Evolutionary conservation across 1,284 basidiomycete species (phyloP).

Genomic region (Earliella scabrosa): DNA sequence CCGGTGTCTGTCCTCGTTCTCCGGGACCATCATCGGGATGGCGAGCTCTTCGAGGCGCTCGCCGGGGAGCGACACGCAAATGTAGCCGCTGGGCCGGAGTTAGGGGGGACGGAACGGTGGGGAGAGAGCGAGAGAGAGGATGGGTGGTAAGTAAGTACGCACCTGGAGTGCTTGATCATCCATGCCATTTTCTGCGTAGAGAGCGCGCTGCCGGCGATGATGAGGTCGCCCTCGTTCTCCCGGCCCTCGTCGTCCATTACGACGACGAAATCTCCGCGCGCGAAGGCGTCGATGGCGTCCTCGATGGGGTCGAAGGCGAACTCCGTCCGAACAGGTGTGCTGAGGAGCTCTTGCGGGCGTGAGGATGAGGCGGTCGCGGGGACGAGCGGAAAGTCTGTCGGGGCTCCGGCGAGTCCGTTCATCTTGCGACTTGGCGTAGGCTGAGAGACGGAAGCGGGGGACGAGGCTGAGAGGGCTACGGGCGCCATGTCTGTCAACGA

Average conservation of each 20-base stretch:
- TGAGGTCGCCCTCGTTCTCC: constrained; percentile 95
- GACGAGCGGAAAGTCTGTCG: constrained; percentile 21
- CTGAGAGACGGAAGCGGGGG: constrained; percentile 11
- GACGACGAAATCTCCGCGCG: constrained; percentile 86
- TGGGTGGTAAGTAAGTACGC: constrained; percentile 38
- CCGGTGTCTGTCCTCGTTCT: constrained; percentile 90
- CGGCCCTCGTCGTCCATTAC: constrained; percentile 95
- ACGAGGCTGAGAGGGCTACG: constrained; percentile 4
- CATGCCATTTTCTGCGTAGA: constrained; percentile 99
- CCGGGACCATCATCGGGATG: constrained; percentile 92
- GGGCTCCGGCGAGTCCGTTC: constrained; percentile 9
- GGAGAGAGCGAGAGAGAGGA: background rate
- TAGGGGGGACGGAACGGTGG: background rate
- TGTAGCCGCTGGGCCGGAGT: constrained; percentile 75
- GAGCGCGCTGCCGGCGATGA: constrained; percentile 81
- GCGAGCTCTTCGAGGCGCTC: constrained; percentile 80
- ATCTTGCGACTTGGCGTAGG: constrained; percentile 13
- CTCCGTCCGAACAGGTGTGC: constrained; percentile 28
- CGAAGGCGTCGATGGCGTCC: constrained; percentile 81
- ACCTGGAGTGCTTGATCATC: constrained; percentile 98
- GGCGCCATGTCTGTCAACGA: constrained; percentile 17
- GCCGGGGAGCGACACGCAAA: constrained; percentile 87
- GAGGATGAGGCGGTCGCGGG: constrained; percentile 24
- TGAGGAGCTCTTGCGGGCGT: constrained; percentile 31
- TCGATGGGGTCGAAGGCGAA: constrained; percentile 73